These are phyloP conservation scores for Ophiocordyceps unilateralis DNA, from an alignment of 2,329 filamentous ascomycete genomes.

Conservation along the genomic window DNA sequence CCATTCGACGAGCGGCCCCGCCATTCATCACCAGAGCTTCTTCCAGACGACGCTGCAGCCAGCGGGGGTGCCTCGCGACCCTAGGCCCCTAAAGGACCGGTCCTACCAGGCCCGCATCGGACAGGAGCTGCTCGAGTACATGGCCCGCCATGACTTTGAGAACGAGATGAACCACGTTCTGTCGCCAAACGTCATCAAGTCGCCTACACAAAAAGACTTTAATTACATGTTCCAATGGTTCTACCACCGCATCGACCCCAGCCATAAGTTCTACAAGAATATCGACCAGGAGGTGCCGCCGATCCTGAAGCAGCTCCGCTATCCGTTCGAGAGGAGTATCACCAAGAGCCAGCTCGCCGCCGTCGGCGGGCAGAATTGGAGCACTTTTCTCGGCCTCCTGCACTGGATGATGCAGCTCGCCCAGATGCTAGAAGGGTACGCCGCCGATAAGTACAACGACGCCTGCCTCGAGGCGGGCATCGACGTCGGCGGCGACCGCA, in stretches of 20 bases:
- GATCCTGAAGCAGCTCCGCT: conserved; percentile 80
- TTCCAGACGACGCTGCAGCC: conserved; percentile 74
- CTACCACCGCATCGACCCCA: conserved; percentile 88
- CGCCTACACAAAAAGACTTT: conserved; percentile 95
- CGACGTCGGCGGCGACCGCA: conserved; percentile 76
- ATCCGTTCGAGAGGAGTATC: conserved; percentile 89
- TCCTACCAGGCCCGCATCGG: conserved; percentile 68
- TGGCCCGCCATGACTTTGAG: conserved; percentile 89
- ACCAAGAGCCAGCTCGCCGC: conserved; percentile 92
- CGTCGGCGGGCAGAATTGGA: conserved; percentile 94
- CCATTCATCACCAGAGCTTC: conserved; percentile 67
- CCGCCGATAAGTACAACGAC: conserved; percentile 65
- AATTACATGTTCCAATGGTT: conserved; percentile 97
- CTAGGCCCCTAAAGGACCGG: conserved; percentile 68
- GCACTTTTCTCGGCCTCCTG: conserved; percentile 77
- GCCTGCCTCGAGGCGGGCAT: conserved; percentile 76
- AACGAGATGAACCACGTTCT: conserved; percentile 92
- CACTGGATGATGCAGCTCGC: conserved; percentile 99
- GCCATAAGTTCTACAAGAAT: conserved; percentile 81
- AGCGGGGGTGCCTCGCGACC: conserved; percentile 71
- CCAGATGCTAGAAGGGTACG: conserved; percentile 79
- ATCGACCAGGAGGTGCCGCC: conserved; percentile 92
- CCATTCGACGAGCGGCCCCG: conserved; percentile 50
- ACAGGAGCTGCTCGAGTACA: conserved; percentile 79
- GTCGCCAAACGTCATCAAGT: conserved; percentile 80